Evolutionary conservation across 2,329 filamentous ascomycete species (phyloP).

Genomic region (Epichloe brachyelytri): DNA sequence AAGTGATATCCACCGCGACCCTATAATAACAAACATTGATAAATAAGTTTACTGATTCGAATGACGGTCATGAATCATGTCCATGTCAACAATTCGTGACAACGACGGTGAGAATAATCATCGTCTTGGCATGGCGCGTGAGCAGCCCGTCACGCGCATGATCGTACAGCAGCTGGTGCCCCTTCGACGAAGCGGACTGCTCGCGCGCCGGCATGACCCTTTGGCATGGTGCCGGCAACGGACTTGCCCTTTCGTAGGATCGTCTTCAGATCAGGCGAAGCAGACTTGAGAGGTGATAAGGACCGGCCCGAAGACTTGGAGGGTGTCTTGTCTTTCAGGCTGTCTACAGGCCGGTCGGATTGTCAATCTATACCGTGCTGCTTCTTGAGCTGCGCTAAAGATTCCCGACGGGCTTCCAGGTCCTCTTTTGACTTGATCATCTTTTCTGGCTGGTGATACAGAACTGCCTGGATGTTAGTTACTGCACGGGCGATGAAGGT

Average conservation of each 20-base stretch:
- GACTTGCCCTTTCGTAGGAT: constrained; percentile 31
- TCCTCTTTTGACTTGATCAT: constrained; percentile 79
- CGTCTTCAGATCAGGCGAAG: constrained; percentile 29
- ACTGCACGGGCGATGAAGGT: background rate
- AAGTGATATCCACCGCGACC: background rate
- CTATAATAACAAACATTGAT: background rate
- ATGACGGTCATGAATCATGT: background rate
- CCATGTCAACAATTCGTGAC: background rate
- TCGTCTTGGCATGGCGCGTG: background rate
- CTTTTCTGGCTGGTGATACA: constrained; percentile 55
- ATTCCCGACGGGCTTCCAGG: constrained; percentile 84
- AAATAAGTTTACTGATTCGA: background rate
- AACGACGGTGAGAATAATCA: background rate
- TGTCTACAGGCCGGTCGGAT: constrained; percentile 56
- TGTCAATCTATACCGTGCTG: constrained; percentile 98
- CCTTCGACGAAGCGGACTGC: constrained; percentile 30
- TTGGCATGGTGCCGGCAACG: constrained; percentile 20
- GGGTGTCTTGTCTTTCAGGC: constrained; percentile 28
- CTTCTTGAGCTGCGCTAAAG: constrained; percentile 94
- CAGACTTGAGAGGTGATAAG: constrained; percentile 30
- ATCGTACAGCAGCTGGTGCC: constrained; percentile 22
- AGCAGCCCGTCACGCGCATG: constrained; percentile 23
- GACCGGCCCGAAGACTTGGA: constrained; percentile 50
- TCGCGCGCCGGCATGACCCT: constrained; percentile 24
- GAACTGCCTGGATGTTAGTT: constrained; percentile 26